Evolutionary conservation across 1,284 basidiomycete species (phyloP).

Genomic region (Erythrobasidium hasegawianum): DNA sequence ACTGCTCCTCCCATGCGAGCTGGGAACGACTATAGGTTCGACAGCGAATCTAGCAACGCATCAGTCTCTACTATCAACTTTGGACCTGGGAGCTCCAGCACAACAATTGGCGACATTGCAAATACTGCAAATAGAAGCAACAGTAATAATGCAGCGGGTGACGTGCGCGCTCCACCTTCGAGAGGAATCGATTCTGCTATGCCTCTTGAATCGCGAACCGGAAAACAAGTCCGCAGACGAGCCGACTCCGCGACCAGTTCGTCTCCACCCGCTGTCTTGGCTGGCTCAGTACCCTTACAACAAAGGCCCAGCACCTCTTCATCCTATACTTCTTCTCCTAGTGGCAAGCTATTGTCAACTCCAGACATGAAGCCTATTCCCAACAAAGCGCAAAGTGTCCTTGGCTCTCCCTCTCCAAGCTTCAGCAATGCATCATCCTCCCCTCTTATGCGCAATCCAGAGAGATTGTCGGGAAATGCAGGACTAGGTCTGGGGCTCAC

Average conservation of each 20-base stretch:
- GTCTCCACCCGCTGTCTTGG: neutral
- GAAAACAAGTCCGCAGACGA: constrained; percentile 15
- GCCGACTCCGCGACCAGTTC: constrained; percentile 11
- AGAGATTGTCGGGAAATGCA: neutral
- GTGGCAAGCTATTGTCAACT: neutral
- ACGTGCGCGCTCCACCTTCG: too few relatives aligned
- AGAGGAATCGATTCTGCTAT: neutral
- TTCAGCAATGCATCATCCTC: too few relatives aligned
- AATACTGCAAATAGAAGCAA: too few relatives aligned
- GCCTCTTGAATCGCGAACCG: constrained; percentile 4
- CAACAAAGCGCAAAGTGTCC: too few relatives aligned
- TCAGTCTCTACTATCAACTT: neutral
- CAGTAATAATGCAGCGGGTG: too few relatives aligned
- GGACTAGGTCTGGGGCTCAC: constrained; percentile 13
- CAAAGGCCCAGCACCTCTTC: neutral
- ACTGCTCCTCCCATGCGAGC: neutral
- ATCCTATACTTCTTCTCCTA: neutral
- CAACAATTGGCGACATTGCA: neutral
- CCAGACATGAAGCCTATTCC: too few relatives aligned
- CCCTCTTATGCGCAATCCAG: too few relatives aligned
- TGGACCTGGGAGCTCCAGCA: neutral
- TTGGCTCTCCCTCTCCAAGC: too few relatives aligned
- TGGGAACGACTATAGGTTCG: neutral
- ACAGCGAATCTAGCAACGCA: neutral
- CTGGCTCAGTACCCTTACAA: neutral